These are phyloP conservation scores for Podosphaera xanthii DNA, from an alignment of 2,329 filamentous ascomycete species.

Conservation along the genomic window DNA sequence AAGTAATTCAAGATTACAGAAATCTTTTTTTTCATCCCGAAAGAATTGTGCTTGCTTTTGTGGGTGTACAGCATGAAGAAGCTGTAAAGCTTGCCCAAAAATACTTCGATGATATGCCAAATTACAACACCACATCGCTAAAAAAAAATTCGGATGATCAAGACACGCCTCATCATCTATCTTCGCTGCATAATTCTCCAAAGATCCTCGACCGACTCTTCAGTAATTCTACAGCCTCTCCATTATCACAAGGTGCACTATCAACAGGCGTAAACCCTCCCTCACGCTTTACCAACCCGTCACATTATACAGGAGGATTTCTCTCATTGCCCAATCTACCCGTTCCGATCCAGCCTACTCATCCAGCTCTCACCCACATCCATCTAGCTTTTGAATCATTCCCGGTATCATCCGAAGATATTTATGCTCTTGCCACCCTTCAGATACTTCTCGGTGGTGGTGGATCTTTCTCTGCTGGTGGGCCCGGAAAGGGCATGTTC, in stretches of 20 bases:
- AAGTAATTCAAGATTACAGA: slow-evolving; percentile 56
- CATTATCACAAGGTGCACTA: slow-evolving; percentile 76
- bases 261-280: slow-evolving; percentile 38
- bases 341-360: slow-evolving; percentile 51
- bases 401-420: slow-evolving; percentile 72
- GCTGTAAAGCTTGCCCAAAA: slow-evolving; percentile 61
- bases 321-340: slow-evolving; percentile 64
- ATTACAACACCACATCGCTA: slow-evolving; percentile 25
- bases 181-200: slow-evolving; percentile 28
- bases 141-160: slow-evolving; percentile 33
- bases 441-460: slow-evolving; percentile 91
- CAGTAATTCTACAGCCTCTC: slow-evolving; percentile 15
- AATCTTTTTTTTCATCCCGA: slow-evolving; percentile 72
- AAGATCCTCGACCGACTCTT: slow-evolving; percentile 52
- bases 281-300: slow-evolving; percentile 27
- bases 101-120: slow-evolving; percentile 80
- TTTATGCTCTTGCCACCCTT: slow-evolving; percentile 85
- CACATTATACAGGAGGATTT: slow-evolving; percentile 87
- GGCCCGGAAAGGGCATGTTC: slow-evolving; percentile 98
- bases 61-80: slow-evolving; percentile 61
- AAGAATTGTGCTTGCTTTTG: slow-evolving; percentile 83
- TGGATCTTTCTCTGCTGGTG: slow-evolving; percentile 88
- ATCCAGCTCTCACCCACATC: slow-evolving; percentile 71
- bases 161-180: slow-evolving; percentile 18
- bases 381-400: slow-evolving; percentile 91